These are phyloP conservation scores for Didymellaceae sp. DNA, from an alignment of 2,329 filamentous ascomycete genomes.

Conservation along the genomic window DNA sequence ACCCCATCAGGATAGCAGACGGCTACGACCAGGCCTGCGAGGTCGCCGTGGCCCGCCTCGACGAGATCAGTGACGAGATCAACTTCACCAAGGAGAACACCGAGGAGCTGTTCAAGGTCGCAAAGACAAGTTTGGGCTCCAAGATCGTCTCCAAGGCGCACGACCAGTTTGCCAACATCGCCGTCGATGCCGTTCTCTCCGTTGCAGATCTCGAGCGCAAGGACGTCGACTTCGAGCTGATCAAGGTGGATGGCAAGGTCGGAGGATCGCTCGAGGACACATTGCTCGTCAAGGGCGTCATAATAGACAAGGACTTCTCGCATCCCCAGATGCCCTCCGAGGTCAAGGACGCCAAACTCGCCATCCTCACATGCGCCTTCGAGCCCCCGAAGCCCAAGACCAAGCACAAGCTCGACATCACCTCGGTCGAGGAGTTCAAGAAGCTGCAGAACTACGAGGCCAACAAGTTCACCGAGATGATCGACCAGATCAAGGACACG, in stretches of 20 bases:
- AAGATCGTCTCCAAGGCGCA: conserved; percentile 99
- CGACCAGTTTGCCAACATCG: conserved; percentile 97
- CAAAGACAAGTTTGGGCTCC: conserved; percentile 93
- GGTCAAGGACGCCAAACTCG: conserved; percentile 93
- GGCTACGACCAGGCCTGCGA: conserved; percentile 98
- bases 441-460: conserved; percentile 95
- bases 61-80: conserved; percentile 90
- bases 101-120: conserved; percentile 89
- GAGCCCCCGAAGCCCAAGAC: conserved; percentile 99
- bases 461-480: conserved; percentile 98
- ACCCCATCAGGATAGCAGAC: conserved; percentile 97
- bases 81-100: conserved; percentile 82
- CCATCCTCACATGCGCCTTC: conserved; percentile 96
- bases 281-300: conserved; percentile 94
- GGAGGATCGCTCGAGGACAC: conserved; percentile 93
- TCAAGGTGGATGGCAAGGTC: conserved; percentile 99
- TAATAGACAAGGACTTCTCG: conserved; percentile 99
- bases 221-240: conserved; percentile 98
- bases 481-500: conserved; percentile 95
- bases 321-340: conserved; percentile 99
- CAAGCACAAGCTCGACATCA: conserved; percentile 99
- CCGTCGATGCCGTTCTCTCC: conserved; percentile 93
- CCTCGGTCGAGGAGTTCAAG: conserved; percentile 96
- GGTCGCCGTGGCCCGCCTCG: conserved; percentile 89
- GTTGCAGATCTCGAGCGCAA: conserved; percentile 95